Base-by-base conservation (phyloP, 768 basidiomycete genomes). In the Tricholoma sp. region DNA sequence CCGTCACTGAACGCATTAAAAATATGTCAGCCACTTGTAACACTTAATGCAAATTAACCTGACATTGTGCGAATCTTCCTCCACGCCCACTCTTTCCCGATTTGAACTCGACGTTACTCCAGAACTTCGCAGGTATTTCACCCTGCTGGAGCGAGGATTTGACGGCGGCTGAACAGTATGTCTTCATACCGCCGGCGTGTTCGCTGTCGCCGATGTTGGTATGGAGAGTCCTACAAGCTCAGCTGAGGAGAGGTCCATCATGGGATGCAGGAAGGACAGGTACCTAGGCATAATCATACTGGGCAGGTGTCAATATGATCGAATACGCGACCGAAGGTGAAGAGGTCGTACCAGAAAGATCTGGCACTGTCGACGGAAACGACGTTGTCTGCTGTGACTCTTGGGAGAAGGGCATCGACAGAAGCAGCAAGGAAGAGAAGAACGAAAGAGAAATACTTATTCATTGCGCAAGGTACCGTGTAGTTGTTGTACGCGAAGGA, bases 151-250 rank as follows among this genome's bases (percentile, higher is more conserved):
- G 37, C 0, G 77, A 74, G 61, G 69, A 74, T 29, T 69, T 68
- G 0, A 74, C 81, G 0, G 67, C 64, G 1, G 77, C 64, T 1
- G 82, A 79, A 60, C 83, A 84, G 63, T 82, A 84, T 0, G 77
- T 77, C 59, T 78, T 76, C 68, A 76, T 82, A 3, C 82, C 81
- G 16, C 81, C 81, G 0, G 81, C 78, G 57, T 78, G 74, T 60
- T 84, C 65, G 57, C 66, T 80, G 59, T 81, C 81, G 16, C 83
- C 83, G 52, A 84, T 76, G 58, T 82, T 72, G 12, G 81, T 84
- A 62, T 82, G 73, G 1, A 75, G 66, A 54, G 76, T 64, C 27
- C 80, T 79, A 34, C 51, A 62, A 56, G 50, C 27, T 32, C 6
- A 49, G 24, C 27, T 49, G 22, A 57, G 32, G 24, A 18, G 3